A percentile compares a stretch with the other conserved stretches of the same genome.
These are phyloP conservation scores for Fistulifera solaris DNA, from an alignment of 108 stramenopile species.

Conservation along the genomic window DNA sequence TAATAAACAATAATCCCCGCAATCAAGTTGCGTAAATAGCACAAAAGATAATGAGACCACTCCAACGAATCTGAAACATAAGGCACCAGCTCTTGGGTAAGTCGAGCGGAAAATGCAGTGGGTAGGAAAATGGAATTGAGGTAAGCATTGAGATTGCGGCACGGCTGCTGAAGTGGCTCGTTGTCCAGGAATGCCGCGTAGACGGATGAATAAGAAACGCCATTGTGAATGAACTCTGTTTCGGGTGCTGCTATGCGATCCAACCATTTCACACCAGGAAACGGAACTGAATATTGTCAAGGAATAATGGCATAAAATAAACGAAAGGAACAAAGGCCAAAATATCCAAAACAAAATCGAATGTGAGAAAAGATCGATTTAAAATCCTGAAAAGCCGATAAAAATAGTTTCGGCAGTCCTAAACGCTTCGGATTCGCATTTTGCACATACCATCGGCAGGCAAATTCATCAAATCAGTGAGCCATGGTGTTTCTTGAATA, in stretches of 20 bases:
- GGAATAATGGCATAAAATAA: background rate
- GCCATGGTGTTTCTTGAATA: too few species aligned
- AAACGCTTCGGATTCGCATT: too few species aligned
- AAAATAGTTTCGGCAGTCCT: too few species aligned
- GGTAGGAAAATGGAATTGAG: constrained; percentile 52
- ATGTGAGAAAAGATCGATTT: too few species aligned
- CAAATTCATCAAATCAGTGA: too few species aligned
- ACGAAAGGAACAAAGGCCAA: too few species aligned
- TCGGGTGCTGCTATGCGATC: constrained; percentile 30
- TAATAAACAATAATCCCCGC: constrained; percentile 53
- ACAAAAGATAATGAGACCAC: constrained; percentile 41
- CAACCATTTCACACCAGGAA: constrained; percentile 40
- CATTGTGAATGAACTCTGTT: constrained; percentile 14
- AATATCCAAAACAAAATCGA: too few species aligned
- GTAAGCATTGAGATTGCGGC: constrained; percentile 57
- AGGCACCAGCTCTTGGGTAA: constrained; percentile 16
- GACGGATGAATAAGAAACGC: constrained; percentile 27
- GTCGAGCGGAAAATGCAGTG: constrained; percentile 6
- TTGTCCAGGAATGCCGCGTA: constrained; percentile 42
- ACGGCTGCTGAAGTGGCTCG: constrained; percentile 28
- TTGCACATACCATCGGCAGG: too few species aligned
- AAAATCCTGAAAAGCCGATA: too few species aligned
- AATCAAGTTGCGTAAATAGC: constrained; percentile 60
- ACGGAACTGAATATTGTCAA: constrained; percentile 26
- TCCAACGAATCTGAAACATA: constrained; percentile 12